Base-by-base conservation (phyloP, 768 basidiomycete genomes). In the Tylopilus felleus region DNA sequence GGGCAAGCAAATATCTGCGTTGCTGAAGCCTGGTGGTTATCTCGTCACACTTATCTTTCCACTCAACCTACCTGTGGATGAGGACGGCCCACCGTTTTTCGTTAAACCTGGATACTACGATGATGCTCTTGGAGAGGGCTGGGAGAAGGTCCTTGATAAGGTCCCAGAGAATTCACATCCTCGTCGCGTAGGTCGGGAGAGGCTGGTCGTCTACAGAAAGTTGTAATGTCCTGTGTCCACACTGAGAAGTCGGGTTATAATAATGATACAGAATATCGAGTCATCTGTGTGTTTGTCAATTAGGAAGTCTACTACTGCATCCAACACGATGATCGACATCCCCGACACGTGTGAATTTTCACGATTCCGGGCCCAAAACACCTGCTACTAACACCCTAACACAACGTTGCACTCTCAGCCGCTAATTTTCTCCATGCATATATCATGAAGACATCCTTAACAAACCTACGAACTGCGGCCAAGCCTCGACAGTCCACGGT, bases 21-120 rank as follows among this genome's bases (percentile, higher is more conserved):
- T 90, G 16, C 66, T 85, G 48, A 83, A 81, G 51, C 76, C 80
- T 1, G 86, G 84, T 0, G 86, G 85, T 16, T 77, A 79, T 54
- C 77, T 89, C 22, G 77, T 89, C 56, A 78, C 81, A 0, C 67
- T 86, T 12, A 70, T 82, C 7, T 89, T 65, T 57, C 88, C 88
- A 0, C 76, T 85, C 45, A 73, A 79, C 53, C 69, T 72, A 4
- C 64, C 71, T 5, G 57, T 67, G 0, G 76, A 78, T 2, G 62
- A 61, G 0, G 86, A 63, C 0, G 88, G 88, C 0, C 88, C 86
- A 1, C 86, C 88, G 0, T 86, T 75, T 64, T 83, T 76, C 21
- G 77, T 88, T 25, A 70, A 77, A 6, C 76, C 79, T 1, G 80
- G 82, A 38, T 77, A 83, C 47, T 86, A 86, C 49, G 71, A 71